Evolutionary conservation across 2,329 filamentous ascomycete species (phyloP), one percentile per base, ranked within the genome.

Genomic region (Penicillium sp.): DNA sequence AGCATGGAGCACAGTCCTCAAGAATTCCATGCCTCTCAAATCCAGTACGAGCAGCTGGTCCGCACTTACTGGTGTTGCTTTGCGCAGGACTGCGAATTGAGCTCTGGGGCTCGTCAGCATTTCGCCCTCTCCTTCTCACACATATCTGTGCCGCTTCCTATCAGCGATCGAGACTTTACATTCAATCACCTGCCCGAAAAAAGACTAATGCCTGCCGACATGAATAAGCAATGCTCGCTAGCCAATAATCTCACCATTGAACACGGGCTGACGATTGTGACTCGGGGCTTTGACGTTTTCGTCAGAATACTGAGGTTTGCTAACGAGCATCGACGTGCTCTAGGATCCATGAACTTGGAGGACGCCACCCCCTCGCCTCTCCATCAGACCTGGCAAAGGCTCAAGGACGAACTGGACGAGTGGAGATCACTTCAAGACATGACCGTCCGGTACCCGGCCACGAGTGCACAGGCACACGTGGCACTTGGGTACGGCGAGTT

Each of bases 21-120:
- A 3, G 60, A 64, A 16, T 64, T 64, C 8, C 51, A 61, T 10
- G 54, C 58, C 15, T 59, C 55, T 2, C 54, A 56, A 34, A 63
- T 53, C 4, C 62, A 63, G 31, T 65, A 65, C 29, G 62, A 65
- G 33, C 61, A 65, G 37, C 56, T 65, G 3, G 62, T 65, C 19
- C 59, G 62, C 23, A 65, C 62, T 1, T 65, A 65, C 36, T 65
- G 62, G 62, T 60, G 58, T 37, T 64, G 61, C 26, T 65, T 65
- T 37, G 60, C 62, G 4, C 62, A 65, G 35, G 62, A 65, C 31
- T 65, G 62, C 39, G 62, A 65, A 40, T 43, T 65, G 20, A 64
- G 61, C 36, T 65, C 62, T 0, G 62, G 62, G 2, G 62, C 62
- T 17, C 54, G 62, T 7, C 62, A 65, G 33, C 62, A 65, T 34